Percentiles rank a stretch among this genome's conserved stretches.
Evolutionary conservation across 169 alveolate genomes (phyloP).

Genomic region (Eimeria falciformis): DNA sequence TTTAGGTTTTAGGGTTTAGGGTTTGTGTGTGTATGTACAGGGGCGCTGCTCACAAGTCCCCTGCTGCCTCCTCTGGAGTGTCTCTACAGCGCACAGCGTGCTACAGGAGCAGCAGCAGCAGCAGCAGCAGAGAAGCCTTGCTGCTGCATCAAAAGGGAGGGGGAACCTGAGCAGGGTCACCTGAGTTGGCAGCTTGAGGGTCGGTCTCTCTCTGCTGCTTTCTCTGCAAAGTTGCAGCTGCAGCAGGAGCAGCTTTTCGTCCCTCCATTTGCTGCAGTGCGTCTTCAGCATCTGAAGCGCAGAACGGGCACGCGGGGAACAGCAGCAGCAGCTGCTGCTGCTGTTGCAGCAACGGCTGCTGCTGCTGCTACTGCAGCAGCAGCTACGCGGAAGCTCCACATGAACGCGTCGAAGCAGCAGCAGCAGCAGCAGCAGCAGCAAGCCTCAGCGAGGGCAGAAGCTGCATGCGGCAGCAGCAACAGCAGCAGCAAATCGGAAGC

Average conservation of each 20-base stretch:
- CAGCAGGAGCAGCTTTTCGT: conserved; percentile 9
- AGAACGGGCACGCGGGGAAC: background rate
- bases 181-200: background rate
- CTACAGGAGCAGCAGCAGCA: conserved; percentile 5
- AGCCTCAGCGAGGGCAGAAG: too few species aligned
- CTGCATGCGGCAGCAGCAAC: too few species aligned
- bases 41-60: background rate
- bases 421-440: too few species aligned
- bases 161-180: background rate
- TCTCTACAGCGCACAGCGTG: conserved; percentile 13
- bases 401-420: too few species aligned
- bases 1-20: background rate
- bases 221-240: background rate
- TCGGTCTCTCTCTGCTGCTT: conserved; percentile 1
- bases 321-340: conserved; percentile 3
- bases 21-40: conserved; percentile 10
- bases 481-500: background rate
- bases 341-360: background rate
- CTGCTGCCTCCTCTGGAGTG: background rate
- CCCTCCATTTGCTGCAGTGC: conserved; percentile 10
- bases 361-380: background rate
- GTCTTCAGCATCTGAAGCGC: background rate
- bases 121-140: background rate
- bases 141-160: background rate
- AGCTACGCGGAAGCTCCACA: too few species aligned